Percentiles rank a stretch among this genome's conserved stretches.
These are phyloP conservation scores for Tremellales sp. DNA, from an alignment of 1,284 basidiomycete genomes.

Conservation along the genomic window DNA sequence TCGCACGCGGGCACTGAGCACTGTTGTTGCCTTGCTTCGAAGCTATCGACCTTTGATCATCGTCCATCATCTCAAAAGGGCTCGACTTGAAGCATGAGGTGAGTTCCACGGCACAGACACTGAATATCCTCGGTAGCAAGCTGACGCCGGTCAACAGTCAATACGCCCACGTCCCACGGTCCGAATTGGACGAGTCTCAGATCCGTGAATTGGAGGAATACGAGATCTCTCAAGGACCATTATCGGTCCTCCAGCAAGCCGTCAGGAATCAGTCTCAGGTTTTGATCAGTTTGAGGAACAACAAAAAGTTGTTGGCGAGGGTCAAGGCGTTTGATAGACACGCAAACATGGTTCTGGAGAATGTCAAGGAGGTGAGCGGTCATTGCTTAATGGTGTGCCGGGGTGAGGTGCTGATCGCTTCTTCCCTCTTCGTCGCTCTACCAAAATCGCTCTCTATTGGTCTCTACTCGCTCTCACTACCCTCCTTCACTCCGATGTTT, in stretches of 20 bases:
- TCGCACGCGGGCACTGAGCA: too few species aligned
- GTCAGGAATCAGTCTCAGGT: constrained; percentile 98
- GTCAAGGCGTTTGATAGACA: constrained; percentile 99
- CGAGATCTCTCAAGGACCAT: constrained; percentile 92
- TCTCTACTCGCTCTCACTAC: not conserved
- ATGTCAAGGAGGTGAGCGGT: constrained; percentile 80
- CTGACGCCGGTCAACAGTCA: too few species aligned
- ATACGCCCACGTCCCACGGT: constrained; percentile 94
- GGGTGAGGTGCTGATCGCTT: not conserved
- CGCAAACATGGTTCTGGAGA: constrained; percentile 97
- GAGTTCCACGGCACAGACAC: not conserved
- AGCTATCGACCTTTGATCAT: too few species aligned
- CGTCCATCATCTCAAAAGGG: not conserved
- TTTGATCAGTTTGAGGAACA: constrained; percentile 93
- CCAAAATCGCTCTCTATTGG: not conserved
- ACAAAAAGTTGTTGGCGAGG: constrained; percentile 94
- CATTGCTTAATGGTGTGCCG: not conserved
- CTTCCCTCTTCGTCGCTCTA: not conserved
- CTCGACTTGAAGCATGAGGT: not conserved
- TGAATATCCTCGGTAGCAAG: not conserved
- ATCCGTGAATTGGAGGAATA: constrained; percentile 93
- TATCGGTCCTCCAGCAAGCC: constrained; percentile 96
- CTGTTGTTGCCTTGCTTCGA: too few species aligned
- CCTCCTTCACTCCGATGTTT: not conserved
- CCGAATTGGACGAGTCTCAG: constrained; percentile 95